Evolutionary conservation across 1,284 basidiomycete genomes (phyloP).

Genomic region (Cerrena zonata): DNA sequence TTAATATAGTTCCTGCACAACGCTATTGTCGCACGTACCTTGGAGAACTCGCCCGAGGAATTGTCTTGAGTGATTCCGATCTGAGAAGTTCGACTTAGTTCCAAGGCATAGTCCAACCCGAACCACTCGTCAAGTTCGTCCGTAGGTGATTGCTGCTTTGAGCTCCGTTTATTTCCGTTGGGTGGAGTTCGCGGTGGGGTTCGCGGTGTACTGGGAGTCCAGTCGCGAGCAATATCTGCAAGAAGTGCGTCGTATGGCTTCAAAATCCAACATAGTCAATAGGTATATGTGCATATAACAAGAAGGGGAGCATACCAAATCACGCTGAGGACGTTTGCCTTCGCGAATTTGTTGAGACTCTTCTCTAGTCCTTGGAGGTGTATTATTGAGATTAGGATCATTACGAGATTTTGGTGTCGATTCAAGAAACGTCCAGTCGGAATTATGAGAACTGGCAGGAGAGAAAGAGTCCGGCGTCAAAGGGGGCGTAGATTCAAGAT

Average conservation of each 20-base stretch:
- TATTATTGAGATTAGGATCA: background rate
- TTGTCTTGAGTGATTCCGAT: constrained; percentile 28
- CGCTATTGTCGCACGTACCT: too few species aligned
- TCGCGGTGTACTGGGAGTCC: background rate
- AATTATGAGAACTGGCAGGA: background rate
- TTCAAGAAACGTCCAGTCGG: background rate
- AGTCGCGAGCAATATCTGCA: constrained; percentile 16
- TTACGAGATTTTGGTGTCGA: background rate
- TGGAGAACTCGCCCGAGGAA: constrained; percentile 37
- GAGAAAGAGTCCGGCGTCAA: constrained; percentile 9
- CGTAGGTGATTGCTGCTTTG: constrained; percentile 15
- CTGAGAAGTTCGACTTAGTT: constrained; percentile 34
- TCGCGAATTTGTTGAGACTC: constrained; percentile 12
- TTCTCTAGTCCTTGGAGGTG: background rate
- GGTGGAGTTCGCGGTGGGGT: background rate
- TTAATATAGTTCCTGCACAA: too few species aligned
- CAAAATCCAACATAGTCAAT: background rate
- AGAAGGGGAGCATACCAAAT: constrained; percentile 8
- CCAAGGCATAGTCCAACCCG: constrained; percentile 39
- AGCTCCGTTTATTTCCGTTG: background rate
- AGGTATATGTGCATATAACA: background rate
- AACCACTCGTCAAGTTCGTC: constrained; percentile 34
- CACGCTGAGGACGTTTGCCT: constrained; percentile 15
- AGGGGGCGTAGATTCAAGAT: constrained; percentile 6
- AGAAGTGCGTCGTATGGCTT: constrained; percentile 22